Conservation (phyloP, 2,329 filamentous ascomycete species). For the Botrytis pseudocinerea region DNA sequence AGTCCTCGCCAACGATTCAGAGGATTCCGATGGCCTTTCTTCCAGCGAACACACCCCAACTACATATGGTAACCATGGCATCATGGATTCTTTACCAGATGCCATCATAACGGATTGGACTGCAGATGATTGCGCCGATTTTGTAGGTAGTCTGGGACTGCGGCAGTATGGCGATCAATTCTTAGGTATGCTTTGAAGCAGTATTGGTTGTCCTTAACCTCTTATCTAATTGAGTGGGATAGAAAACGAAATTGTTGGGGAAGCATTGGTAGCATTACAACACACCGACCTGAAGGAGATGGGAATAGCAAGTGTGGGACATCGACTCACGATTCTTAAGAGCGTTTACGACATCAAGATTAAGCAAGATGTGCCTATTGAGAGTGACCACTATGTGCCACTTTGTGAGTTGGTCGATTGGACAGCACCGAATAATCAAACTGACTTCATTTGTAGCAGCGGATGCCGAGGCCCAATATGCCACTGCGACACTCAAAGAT, state of each 20-base stretch:
- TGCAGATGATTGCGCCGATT: conserved; percentile 86
- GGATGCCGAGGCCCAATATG: conserved; percentile 82
- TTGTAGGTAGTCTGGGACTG: conserved; percentile 76
- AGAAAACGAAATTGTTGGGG: conserved; percentile 95
- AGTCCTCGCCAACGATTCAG: conserved; percentile 63
- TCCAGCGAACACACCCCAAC: conserved; percentile 73
- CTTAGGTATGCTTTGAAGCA: conserved; percentile 60
- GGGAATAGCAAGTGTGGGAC: conserved; percentile 88
- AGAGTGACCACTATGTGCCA: conserved; percentile 91
- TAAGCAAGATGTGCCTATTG: conserved; percentile 86
- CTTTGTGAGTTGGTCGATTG: conserved; percentile 63
- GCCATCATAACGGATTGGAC: conserved; percentile 80
- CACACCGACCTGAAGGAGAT: conserved; percentile 96
- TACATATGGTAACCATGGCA: conserved; percentile 68
- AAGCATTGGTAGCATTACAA: conserved; percentile 82
- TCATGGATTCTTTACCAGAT: conserved; percentile 67
- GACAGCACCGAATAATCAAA: background rate
- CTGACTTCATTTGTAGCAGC: conserved; percentile 61
- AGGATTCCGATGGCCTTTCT: conserved; percentile 70
- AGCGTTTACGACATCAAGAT: conserved; percentile 96
- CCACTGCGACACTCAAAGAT: conserved; percentile 87
- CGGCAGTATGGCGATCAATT: conserved; percentile 81
- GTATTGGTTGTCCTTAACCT: background rate
- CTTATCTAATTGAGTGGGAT: conserved; percentile 30
- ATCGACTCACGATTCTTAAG: conserved; percentile 92